Evolutionary conservation across 2,329 filamentous ascomycete species (phyloP), one percentile per base, ranked within the genome.

Genomic region (Colletotrichum viniferum): DNA sequence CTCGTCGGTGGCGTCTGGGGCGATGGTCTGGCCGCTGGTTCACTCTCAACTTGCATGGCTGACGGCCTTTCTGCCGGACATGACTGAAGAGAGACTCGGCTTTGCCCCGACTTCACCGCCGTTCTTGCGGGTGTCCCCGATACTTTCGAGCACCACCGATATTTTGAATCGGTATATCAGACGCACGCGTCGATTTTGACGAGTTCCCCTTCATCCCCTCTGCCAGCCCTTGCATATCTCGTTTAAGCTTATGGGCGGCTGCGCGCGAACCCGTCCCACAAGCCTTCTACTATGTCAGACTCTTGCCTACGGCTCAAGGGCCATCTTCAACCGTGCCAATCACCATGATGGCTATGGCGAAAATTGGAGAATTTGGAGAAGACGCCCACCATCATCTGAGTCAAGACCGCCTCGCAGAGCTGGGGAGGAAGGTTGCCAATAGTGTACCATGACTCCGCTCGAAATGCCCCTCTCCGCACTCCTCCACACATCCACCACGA

Each of bases 161-260:
- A 28, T n/a, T 21, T 70, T n/a, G 21, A 32, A 32, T 52, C 30
- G 16, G n/a, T 56, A 30, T 10, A 69, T n/a, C 30, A 38, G 21
- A 38, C 38, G 26, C 56, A 32, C 10, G 48, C 70, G 68, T 28
- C 34, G n/a, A 34, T 18, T 30, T 30, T 28, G 55, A n/a, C 14
- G 28, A 21, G 21, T 30, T 32, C 14, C 28, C 69, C 7, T 28
- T n/a, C 52, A 21, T 60, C 9, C 34, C 32, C 52, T 55, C 61
- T 61, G 18, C 26, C 24, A 34, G 64, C 30, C 73, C 56, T 73
- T 73, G 69, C 69, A 68, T 56, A 30, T 48, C 30, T 63, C 32
- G 43, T 73, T 69, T 73, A 73, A 76, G 73, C 69, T 76, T 73
- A 76, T 64, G 63, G 69, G 69, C 69, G 73, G 73, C 28, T 68